phyloP scores from a whole-genome alignment of 345 rosid species.

The Citrus mangshanensis region DNA sequence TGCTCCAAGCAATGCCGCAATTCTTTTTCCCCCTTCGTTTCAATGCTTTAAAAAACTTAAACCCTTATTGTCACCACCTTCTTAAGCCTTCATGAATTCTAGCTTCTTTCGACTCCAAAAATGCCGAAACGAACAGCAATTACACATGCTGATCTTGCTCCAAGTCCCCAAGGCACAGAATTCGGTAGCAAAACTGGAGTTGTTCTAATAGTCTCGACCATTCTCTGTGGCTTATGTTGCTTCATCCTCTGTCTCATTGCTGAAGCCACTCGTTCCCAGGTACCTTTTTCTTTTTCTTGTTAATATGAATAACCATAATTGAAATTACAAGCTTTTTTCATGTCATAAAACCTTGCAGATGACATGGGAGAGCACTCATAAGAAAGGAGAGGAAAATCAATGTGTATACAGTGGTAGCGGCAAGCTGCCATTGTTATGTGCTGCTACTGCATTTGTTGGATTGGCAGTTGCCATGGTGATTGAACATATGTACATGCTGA shows the following conservation, averaged over 20 bases:
- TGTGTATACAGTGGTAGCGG: conserved; percentile 79
- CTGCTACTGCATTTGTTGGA: conserved; percentile 55
- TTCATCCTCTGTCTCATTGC: conserved; percentile 81
- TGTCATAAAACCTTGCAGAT: conserved; percentile 37
- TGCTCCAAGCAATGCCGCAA: conserved; percentile 70
- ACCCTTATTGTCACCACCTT: not conserved
- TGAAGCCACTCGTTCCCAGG: conserved; percentile 90
- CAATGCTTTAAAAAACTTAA: conserved; percentile 1
- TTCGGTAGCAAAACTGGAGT: conserved; percentile 71
- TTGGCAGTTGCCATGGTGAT: conserved; percentile 67
- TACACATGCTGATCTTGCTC: conserved; percentile 85
- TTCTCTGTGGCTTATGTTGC: conserved; percentile 68
- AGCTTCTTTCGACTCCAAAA: conserved; percentile 7
- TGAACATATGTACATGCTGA: conserved; percentile 58
- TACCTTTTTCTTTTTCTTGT: conserved; percentile 16
- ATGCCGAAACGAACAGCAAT: conserved; percentile 57
- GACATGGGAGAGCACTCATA: conserved; percentile 35
- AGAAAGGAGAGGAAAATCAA: conserved; percentile 24
- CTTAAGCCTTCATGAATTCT: conserved; percentile 16
- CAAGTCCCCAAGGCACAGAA: conserved; percentile 44
- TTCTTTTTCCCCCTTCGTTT: conserved; percentile 16
- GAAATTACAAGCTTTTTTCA: not conserved
- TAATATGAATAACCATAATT: not conserved
- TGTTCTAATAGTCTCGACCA: conserved; percentile 45
- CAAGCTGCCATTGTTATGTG: conserved; percentile 62